phyloP scores from a whole-genome alignment of 176 grass and related monocot species.

The barley (Hordeum vulgare) region DNA sequence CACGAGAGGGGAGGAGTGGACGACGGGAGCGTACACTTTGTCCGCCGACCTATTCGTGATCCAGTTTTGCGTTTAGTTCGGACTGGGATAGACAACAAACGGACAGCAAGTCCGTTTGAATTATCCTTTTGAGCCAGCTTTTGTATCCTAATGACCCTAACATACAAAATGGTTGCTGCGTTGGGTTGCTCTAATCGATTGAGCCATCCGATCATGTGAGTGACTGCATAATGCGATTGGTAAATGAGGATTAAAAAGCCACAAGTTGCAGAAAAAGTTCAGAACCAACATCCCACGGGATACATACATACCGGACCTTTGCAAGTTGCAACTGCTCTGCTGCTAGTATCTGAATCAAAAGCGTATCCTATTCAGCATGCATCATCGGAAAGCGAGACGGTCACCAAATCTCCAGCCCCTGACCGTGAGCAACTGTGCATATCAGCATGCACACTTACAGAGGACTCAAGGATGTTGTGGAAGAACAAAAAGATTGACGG shows the following conservation, averaged over 20 bases:
- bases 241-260: not conserved
- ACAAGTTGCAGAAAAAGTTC: not conserved
- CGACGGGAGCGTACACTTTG: too few relatives aligned
- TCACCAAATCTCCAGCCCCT: not conserved
- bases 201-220: not conserved
- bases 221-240: not conserved
- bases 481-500: not conserved
- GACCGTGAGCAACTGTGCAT: too few relatives aligned
- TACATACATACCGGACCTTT: not conserved
- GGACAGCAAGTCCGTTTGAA: too few relatives aligned
- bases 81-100: too few relatives aligned
- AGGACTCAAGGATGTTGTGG: too few relatives aligned
- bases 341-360: not conserved
- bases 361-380: not conserved
- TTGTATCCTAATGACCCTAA: too few relatives aligned
- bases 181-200: too few relatives aligned
- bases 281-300: not conserved
- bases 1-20: too few relatives aligned
- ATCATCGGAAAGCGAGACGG: not conserved
- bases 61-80: too few relatives aligned
- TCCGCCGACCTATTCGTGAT: too few relatives aligned
- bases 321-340: not conserved
- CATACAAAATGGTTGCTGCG: too few relatives aligned
- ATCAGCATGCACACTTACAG: not conserved
- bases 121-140: too few relatives aligned